A percentile compares a stretch with the other conserved stretches of the same genome.
Conservation (phyloP, 2,329 filamentous ascomycete genomes). For the Trichoderma koningiopsis region DNA sequence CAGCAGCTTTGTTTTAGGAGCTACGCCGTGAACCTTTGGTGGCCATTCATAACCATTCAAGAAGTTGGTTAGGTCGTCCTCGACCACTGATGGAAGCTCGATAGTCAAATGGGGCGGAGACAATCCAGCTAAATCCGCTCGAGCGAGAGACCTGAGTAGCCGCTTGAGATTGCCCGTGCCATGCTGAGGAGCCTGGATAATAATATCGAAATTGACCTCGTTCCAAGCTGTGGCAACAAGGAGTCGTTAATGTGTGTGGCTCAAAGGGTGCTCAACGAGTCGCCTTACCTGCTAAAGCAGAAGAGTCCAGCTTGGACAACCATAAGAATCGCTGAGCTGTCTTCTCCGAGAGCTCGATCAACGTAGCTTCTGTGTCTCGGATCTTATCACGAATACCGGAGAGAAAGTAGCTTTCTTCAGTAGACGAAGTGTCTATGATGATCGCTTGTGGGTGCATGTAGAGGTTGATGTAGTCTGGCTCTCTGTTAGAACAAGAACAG, state of each 20-base stretch:
- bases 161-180: conserved; percentile 75
- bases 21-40: conserved; percentile 43
- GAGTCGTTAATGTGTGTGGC: conserved; percentile 29
- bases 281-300: conserved; percentile 63
- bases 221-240: conserved; percentile 66
- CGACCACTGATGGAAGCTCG: conserved; percentile 74
- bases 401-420: conserved; percentile 71
- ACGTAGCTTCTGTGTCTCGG: conserved; percentile 53
- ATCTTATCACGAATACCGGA: conserved; percentile 60
- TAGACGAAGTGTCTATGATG: conserved; percentile 67
- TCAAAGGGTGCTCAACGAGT: not conserved
- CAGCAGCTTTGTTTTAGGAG: conserved; percentile 55
- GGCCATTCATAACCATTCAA: conserved; percentile 71
- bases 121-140: conserved; percentile 74
- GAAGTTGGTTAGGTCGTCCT: conserved; percentile 64
- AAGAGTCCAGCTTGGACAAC: conserved; percentile 75
- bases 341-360: conserved; percentile 73
- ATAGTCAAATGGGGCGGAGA: conserved; percentile 76
- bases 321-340: conserved; percentile 68
- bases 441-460: conserved; percentile 78
- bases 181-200: conserved; percentile 73
- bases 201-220: conserved; percentile 74
- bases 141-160: conserved; percentile 73
- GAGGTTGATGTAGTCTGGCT: conserved; percentile 62
- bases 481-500: not conserved